phyloP scores from a whole-genome alignment of 2,329 filamentous ascomycete genomes.

The Trichoderma koningii region DNA sequence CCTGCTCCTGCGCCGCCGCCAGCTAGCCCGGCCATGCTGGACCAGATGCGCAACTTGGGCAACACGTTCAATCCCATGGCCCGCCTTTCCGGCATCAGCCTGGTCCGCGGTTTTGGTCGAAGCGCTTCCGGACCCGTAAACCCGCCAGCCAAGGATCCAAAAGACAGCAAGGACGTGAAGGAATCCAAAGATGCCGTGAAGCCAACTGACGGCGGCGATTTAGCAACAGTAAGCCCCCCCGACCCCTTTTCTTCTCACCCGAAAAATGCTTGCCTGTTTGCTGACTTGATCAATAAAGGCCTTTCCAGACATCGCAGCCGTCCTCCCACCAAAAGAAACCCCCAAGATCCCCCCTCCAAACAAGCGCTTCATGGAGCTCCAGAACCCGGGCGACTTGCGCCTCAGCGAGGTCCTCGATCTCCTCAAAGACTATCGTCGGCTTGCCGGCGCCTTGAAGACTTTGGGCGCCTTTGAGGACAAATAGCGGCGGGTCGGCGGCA shows the following conservation, averaged over 20 bases:
- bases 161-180: conserved; percentile 6
- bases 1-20: conserved; percentile 27
- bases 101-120: conserved; percentile 75
- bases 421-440: conserved; percentile 71
- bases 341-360: conserved; percentile 66
- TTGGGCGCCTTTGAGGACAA: conserved; percentile 60
- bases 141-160: conserved; percentile 35
- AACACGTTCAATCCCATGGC: conserved; percentile 82
- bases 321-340: conserved; percentile 56
- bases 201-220: conserved; percentile 54
- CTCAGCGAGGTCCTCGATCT: conserved; percentile 74
- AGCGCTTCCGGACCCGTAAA: conserved; percentile 44
- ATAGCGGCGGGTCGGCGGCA: conserved; percentile 27
- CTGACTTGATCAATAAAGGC: conserved; percentile 41
- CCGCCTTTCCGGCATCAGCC: conserved; percentile 70
- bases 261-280: no score
- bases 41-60: conserved; percentile 79
- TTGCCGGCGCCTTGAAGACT: conserved; percentile 66
- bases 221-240: conserved; percentile 62
- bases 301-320: conserved; percentile 60
- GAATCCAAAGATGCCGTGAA: conserved; percentile 42
- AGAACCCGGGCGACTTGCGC: conserved; percentile 69
- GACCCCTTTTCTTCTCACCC: conserved; percentile 2
- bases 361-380: conserved; percentile 70
- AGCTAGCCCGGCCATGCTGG: conserved; percentile 63